phyloP scores from a whole-genome alignment of 2,329 filamentous ascomycete genomes.

The Drechslerella dactyloides region DNA sequence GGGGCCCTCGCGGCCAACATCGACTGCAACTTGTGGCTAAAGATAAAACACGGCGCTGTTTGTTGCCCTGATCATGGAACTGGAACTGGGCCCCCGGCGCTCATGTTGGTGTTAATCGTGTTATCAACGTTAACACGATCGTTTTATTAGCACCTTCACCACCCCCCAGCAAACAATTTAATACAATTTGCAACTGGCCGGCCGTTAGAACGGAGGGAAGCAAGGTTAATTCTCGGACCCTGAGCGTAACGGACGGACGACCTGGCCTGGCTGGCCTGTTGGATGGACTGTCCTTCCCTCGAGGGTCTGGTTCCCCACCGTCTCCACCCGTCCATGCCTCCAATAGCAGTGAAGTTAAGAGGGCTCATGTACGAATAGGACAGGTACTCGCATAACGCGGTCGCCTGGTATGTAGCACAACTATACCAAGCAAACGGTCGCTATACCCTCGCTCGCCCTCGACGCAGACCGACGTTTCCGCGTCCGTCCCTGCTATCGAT shows the following conservation, averaged over 20 bases:
- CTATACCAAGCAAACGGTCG: too few species aligned
- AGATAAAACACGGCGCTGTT: slow-evolving; percentile 2
- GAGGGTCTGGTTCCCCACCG: neutral
- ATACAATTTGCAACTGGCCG: too few species aligned
- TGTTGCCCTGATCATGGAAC: neutral
- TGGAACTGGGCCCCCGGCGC: too few species aligned
- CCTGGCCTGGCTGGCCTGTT: slow-evolving; percentile 3
- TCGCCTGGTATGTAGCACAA: too few species aligned
- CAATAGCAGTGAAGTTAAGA: neutral
- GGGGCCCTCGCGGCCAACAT: neutral
- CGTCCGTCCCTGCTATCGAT: neutral
- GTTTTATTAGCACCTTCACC: too few species aligned
- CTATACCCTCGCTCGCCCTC: too few species aligned
- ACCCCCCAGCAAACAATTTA: neutral
- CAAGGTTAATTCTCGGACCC: neutral
- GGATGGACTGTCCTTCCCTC: neutral
- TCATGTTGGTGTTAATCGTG: neutral
- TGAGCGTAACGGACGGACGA: neutral
- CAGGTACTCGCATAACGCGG: too few species aligned
- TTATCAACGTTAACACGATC: too few species aligned
- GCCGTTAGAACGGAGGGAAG: neutral
- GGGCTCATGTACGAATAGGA: too few species aligned
- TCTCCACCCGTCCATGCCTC: neutral
- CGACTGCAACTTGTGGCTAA: neutral
- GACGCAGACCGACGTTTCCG: too few species aligned